Conservation (phyloP, 2,329 filamentous ascomycete genomes). For the Apiospora arundinis region DNA sequence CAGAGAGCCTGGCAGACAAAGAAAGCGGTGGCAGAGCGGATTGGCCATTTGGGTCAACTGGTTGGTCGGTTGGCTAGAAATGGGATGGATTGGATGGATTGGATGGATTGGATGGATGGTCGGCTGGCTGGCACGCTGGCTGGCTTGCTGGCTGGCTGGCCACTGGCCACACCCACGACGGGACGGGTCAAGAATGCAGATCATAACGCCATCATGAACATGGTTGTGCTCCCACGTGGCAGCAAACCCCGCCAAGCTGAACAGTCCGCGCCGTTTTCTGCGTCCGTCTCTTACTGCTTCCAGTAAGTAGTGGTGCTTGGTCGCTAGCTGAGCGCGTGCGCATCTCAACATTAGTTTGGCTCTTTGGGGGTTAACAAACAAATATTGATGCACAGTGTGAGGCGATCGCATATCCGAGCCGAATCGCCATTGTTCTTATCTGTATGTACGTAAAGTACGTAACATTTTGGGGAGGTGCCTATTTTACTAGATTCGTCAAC, state of each 20-base stretch:
- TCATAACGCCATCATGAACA: constrained; percentile 19
- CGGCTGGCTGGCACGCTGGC: too few species aligned
- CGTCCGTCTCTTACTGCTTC: constrained; percentile 16
- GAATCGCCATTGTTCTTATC: not conserved
- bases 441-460: not conserved
- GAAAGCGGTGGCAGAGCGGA: not conserved
- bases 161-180: not conserved
- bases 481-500: not conserved
- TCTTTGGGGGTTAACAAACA: not conserved
- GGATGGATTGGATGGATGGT: not conserved
- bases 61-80: not conserved
- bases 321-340: constrained; percentile 6
- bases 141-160: too few species aligned
- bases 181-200: constrained; percentile 4
- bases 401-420: constrained; percentile 1
- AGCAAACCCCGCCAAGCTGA: constrained; percentile 14
- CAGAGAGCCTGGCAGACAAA: too few species aligned
- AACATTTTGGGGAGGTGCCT: not conserved
- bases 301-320: constrained; percentile 6
- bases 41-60: not conserved
- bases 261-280: constrained; percentile 11
- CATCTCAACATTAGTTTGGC: not conserved
- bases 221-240: constrained; percentile 18
- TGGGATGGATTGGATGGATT: too few species aligned
- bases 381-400: constrained; percentile 11